Evolutionary conservation across 176 grass and related monocot species (phyloP).

Genomic region (Secale cereale): DNA sequence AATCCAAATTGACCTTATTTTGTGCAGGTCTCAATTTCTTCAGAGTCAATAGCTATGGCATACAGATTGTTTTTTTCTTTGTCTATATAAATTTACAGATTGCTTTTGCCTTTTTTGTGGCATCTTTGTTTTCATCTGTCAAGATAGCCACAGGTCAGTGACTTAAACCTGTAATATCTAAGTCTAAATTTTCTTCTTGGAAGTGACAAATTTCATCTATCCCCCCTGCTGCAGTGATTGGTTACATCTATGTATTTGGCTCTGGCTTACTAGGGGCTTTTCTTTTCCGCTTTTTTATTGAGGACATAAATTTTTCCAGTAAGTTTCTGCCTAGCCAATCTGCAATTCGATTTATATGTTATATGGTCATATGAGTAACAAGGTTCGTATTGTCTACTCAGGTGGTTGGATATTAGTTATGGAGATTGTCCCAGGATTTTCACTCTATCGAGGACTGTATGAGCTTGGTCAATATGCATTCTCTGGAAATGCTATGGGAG

Average conservation of each 20-base stretch:
- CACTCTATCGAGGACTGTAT: slow-evolving; percentile 68
- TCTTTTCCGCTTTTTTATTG: slow-evolving; percentile 60
- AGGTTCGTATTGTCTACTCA: slow-evolving; percentile 23
- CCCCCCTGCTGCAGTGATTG: slow-evolving; percentile 30
- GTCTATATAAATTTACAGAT: slow-evolving; percentile 71
- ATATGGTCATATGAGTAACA: not conserved
- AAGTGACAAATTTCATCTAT: slow-evolving; percentile 4
- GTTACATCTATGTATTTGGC: slow-evolving; percentile 71
- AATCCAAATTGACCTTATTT: slow-evolving; percentile 21
- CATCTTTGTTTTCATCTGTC: slow-evolving; percentile 54
- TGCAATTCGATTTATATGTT: slow-evolving; percentile 9
- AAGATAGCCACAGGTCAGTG: slow-evolving; percentile 57
- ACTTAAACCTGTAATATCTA: slow-evolving; percentile 16
- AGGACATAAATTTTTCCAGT: slow-evolving; percentile 58
- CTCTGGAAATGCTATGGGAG: slow-evolving; percentile 36
- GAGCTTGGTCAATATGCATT: slow-evolving; percentile 68
- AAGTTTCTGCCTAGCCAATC: slow-evolving; percentile 35
- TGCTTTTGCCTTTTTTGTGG: slow-evolving; percentile 45
- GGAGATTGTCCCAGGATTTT: slow-evolving; percentile 70
- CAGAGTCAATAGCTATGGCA: slow-evolving; percentile 41
- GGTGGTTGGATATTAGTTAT: slow-evolving; percentile 50
- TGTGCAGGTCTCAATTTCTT: slow-evolving; percentile 62
- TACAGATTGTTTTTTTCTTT: slow-evolving; percentile 62
- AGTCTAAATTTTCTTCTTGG: not conserved
- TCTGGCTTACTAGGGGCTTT: slow-evolving; percentile 71